phyloP scores from a whole-genome alignment of 2,329 filamentous ascomycete species.

The Claviceps digitariae region DNA sequence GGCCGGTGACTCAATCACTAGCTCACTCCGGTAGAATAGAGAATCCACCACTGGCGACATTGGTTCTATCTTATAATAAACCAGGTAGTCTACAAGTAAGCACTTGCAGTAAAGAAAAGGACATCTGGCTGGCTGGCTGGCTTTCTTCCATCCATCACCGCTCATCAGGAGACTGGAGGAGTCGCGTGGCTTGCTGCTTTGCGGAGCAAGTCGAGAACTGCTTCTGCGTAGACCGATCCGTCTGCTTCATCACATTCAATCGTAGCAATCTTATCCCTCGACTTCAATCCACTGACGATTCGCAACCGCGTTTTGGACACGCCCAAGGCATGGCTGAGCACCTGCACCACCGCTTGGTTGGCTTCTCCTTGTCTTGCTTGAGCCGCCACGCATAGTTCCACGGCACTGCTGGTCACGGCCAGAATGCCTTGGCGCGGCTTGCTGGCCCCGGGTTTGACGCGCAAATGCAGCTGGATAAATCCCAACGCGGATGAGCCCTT shows the following conservation, averaged over 20 bases:
- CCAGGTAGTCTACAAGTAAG: no score
- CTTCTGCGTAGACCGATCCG: constrained; percentile 14
- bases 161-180: background rate
- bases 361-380: constrained; percentile 54
- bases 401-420: constrained; percentile 38
- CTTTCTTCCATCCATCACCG: background rate
- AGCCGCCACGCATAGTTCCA: constrained; percentile 54
- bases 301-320: constrained; percentile 51
- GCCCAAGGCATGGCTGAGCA: constrained; percentile 46
- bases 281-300: constrained; percentile 49
- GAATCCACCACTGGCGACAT: background rate
- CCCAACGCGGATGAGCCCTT: constrained; percentile 28
- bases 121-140: background rate
- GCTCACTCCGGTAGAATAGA: no score
- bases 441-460: constrained; percentile 52
- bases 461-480: constrained; percentile 47
- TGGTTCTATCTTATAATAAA: background rate
- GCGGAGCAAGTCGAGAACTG: constrained; percentile 15
- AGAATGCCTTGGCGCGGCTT: constrained; percentile 47
- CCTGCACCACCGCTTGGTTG: constrained; percentile 49
- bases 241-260: constrained; percentile 22
- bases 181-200: constrained; percentile 13
- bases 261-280: constrained; percentile 48
- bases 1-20: no score
- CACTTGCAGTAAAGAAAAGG: background rate